Percentiles rank a stretch among this genome's conserved stretches.
Evolutionary conservation across 805 yeast genomes (phyloP).

Genomic region (Metschnikowia sp.): DNA sequence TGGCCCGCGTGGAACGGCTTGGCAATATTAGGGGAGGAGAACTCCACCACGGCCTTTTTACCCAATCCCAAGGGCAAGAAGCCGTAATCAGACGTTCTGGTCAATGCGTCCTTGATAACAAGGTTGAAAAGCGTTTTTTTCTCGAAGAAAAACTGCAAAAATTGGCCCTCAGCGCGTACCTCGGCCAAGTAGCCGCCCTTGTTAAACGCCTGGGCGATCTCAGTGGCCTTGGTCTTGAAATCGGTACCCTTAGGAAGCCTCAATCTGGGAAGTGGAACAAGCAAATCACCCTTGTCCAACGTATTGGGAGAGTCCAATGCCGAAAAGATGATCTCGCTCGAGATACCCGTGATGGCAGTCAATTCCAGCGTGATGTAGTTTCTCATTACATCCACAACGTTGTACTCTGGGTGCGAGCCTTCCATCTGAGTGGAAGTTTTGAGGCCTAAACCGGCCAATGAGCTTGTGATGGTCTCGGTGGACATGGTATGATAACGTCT

Average conservation of each 20-base stretch:
- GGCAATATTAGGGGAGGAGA: slow-evolving; percentile 97
- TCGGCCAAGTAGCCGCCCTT: slow-evolving; percentile 63
- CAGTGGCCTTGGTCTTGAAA: slow-evolving; percentile 63
- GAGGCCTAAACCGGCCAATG: slow-evolving; percentile 36
- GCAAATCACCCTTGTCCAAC: slow-evolving; percentile 86
- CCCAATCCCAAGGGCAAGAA: slow-evolving; percentile 67
- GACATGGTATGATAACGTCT: slow-evolving; percentile 14
- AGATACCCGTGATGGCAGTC: slow-evolving; percentile 69
- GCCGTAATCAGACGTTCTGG: slow-evolving; percentile 65
- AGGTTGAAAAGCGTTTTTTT: slow-evolving; percentile 62
- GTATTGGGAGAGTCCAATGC: slow-evolving; percentile 87
- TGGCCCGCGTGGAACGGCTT: slow-evolving; percentile 99
- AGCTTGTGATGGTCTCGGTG: slow-evolving; percentile 31
- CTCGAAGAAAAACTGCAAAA: slow-evolving; percentile 83
- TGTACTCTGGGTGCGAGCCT: slow-evolving; percentile 72
- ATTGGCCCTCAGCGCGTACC: slow-evolving; percentile 84
- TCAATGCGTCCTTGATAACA: slow-evolving; percentile 67
- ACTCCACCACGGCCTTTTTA: slow-evolving; percentile 72
- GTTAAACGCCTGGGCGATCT: slow-evolving; percentile 79
- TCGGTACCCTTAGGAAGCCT: slow-evolving; percentile 71
- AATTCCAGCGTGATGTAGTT: slow-evolving; percentile 83
- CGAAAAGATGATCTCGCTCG: slow-evolving; percentile 64
- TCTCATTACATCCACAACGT: slow-evolving; percentile 85
- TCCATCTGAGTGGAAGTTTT: slow-evolving; percentile 30
- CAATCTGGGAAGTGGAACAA: slow-evolving; percentile 87